Base-by-base conservation (phyloP, 768 basidiomycete genomes). In the Podaxis sp. region DNA sequence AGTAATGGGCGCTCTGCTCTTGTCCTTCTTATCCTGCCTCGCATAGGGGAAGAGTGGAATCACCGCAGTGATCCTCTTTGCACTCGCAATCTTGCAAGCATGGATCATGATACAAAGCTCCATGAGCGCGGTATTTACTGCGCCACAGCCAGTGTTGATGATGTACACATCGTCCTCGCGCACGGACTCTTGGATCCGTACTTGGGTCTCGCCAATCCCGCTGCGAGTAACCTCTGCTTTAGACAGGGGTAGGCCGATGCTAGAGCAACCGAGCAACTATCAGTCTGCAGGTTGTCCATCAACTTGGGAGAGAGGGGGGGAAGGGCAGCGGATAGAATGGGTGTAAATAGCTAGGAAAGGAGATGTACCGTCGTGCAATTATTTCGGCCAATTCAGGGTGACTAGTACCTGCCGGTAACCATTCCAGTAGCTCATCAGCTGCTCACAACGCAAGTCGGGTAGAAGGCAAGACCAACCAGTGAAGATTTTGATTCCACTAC, bases 101-200 rank as follows among this genome's bases (percentile, higher is more conserved):
- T 98, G 96, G 71, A 98, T 95, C 94, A 99, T 96, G 71, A 99
- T 99, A 74, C 96, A 94, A 51, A 95, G 85, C 75, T 99, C 97
- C 95, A 99, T 99, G 66, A 99, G 86, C 44, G 96, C 84, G 28
- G 93, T 95, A 72, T 98, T 98, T 69, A 98, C 86, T 60, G 87
- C 80, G 24, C 90, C 87, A 69, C 89, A 89, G 13, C 93, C 91
- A 41, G 94, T 93, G 77, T 95, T 97, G 80, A 99, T 89, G 75
- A 99, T 98, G 78, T 99, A 99, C 55, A 99, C 96, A 74, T 99
- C 97, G 75, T 95, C 93, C 77, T 99, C 96, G 65, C 97, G 92
- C 38, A 99, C 96, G 50, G 93, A 95, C 77, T 98, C 95, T 66
- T 86, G 84, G 73, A 99, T 94, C 67, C 91, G 90, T 56, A 99